Conservation (phyloP, 2,329 filamentous ascomycete species). For the Aspergillus sp. region DNA sequence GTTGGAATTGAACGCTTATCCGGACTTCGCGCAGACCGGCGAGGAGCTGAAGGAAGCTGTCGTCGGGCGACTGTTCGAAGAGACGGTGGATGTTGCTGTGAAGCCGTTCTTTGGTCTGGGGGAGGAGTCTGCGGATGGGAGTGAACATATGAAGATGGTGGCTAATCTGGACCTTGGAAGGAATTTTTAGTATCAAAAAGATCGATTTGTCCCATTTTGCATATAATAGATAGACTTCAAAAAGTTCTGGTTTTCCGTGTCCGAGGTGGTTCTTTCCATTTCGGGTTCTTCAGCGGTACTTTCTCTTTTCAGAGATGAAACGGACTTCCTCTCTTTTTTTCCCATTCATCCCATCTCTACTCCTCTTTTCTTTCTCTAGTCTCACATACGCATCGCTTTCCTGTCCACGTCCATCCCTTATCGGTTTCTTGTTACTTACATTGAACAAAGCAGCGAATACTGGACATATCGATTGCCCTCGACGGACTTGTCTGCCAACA, state of each 20-base stretch:
- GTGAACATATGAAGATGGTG: constrained; percentile 32
- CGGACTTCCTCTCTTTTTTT: neutral
- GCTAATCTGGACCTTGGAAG: constrained; percentile 37
- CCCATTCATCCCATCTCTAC: neutral
- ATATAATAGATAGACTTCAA: neutral
- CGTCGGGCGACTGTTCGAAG: constrained; percentile 70
- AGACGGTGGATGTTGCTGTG: constrained; percentile 62
- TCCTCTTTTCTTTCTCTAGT: neutral
- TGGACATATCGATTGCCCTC: neutral
- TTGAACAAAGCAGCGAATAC: neutral
- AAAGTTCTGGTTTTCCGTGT: neutral
- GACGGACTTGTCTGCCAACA: neutral
- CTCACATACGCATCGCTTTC: neutral
- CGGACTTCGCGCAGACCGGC: constrained; percentile 91
- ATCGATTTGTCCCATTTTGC: neutral
- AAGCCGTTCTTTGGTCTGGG: constrained; percentile 56
- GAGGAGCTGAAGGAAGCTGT: constrained; percentile 59
- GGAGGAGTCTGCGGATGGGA: constrained; percentile 12
- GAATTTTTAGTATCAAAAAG: constrained; percentile 7
- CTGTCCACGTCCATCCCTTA: neutral
- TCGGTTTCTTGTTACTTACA: neutral
- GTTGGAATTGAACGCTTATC: constrained; percentile 91
- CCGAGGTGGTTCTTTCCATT: neutral
- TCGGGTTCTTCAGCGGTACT: neutral
- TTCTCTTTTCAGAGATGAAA: no score